phyloP scores from a whole-genome alignment of 1,284 basidiomycete genomes.

The Heterobasidion annosum region DNA sequence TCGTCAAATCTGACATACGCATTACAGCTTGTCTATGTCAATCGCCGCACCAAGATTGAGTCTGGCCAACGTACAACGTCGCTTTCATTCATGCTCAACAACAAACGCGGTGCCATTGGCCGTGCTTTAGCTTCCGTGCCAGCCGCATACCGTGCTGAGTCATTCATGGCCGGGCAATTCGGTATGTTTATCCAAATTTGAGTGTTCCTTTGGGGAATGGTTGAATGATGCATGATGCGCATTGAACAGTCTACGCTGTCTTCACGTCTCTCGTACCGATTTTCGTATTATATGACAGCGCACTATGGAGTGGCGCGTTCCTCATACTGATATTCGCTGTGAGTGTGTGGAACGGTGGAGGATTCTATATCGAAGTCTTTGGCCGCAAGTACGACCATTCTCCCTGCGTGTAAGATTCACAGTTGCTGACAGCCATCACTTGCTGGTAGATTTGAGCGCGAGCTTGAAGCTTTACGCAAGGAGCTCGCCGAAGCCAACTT shows the following conservation, averaged over 20 bases:
- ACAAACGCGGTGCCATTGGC: slow-evolving; percentile 79
- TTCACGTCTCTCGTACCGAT: slow-evolving; percentile 83
- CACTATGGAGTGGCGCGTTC: slow-evolving; percentile 69
- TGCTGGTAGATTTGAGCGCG: slow-evolving; percentile 70
- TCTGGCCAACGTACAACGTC: slow-evolving; percentile 84
- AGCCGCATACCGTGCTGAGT: slow-evolving; percentile 53
- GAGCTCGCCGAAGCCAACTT: slow-evolving; percentile 64
- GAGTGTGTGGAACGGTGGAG: slow-evolving; percentile 80
- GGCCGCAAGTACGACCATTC: slow-evolving; percentile 69
- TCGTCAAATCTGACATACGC: background rate
- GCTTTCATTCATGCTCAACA: slow-evolving; percentile 77
- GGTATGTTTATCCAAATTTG: slow-evolving; percentile 32
- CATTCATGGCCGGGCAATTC: slow-evolving; percentile 84
- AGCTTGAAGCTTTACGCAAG: slow-evolving; percentile 81
- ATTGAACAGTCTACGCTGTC: slow-evolving; percentile 64
- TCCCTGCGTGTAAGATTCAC: background rate
- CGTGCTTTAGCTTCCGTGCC: slow-evolving; percentile 52
- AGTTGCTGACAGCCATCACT: too few relatives aligned
- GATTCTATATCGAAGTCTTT: slow-evolving; percentile 91
- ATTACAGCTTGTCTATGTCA: slow-evolving; percentile 69
- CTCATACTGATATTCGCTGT: slow-evolving; percentile 73
- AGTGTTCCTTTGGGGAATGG: background rate
- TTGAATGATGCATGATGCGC: background rate
- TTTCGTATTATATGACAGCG: slow-evolving; percentile 71
- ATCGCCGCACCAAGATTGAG: slow-evolving; percentile 78